phyloP scores from a whole-genome alignment of 495 filamentous ascomycete species.

The Tuber umbilicatum region DNA sequence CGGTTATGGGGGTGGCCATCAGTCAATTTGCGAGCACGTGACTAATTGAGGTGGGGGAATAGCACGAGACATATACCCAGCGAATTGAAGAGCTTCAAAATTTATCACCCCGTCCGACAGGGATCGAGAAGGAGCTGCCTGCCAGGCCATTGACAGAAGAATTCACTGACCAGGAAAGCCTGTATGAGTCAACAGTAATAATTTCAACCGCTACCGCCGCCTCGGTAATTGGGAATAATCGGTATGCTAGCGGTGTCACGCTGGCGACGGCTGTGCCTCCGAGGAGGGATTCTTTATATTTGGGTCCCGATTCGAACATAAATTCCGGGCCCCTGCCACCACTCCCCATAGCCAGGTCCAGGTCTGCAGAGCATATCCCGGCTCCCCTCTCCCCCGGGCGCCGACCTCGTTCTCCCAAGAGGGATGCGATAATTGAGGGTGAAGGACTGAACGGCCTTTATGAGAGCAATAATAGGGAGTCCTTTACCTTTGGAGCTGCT shows the following conservation, averaged over 20 bases:
- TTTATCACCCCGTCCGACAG: slow-evolving; percentile 55
- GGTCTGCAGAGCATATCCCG: slow-evolving; percentile 30
- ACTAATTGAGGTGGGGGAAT: slow-evolving; percentile 33
- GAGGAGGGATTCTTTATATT: slow-evolving; percentile 44
- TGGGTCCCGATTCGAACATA: slow-evolving; percentile 17
- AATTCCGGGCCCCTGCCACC: slow-evolving; percentile 22
- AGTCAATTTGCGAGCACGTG: not conserved
- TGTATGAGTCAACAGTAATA: slow-evolving; percentile 46
- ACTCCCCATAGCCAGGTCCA: slow-evolving; percentile 33
- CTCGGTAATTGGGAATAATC: slow-evolving; percentile 44
- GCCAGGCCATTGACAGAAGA: slow-evolving; percentile 68
- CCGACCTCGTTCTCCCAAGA: slow-evolving; percentile 17
- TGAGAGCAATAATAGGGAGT: slow-evolving; percentile 30
- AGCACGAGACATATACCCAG: slow-evolving; percentile 82
- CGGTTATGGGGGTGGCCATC: not conserved
- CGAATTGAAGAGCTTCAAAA: slow-evolving; percentile 77
- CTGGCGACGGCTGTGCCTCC: slow-evolving; percentile 35
- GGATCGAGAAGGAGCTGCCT: slow-evolving; percentile 61
- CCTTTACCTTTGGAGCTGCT: slow-evolving; percentile 40
- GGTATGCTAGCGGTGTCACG: slow-evolving; percentile 32
- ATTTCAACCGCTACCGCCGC: slow-evolving; percentile 46
- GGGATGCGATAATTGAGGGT: slow-evolving; percentile 24
- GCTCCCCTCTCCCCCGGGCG: slow-evolving; percentile 30
- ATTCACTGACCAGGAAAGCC: slow-evolving; percentile 50
- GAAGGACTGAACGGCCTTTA: slow-evolving; percentile 18